Evolutionary conservation across 108 stramenopile genomes (phyloP).

Genomic region (Pelagomonas calceolata): DNA sequence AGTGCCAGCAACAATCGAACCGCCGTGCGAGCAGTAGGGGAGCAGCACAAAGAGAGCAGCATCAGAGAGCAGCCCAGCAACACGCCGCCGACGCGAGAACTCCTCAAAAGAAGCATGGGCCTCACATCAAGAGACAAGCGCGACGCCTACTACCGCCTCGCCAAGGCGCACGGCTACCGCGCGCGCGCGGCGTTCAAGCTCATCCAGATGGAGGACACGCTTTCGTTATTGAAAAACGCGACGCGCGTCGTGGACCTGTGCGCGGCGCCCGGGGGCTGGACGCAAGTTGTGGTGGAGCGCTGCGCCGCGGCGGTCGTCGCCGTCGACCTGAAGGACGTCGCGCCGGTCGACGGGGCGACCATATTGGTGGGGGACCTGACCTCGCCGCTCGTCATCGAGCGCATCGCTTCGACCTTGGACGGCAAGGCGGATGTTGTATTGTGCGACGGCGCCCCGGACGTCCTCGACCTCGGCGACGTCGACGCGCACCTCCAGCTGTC

Average conservation of each 20-base stretch:
- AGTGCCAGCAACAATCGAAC: too few species aligned
- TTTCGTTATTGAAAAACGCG: slow-evolving; percentile 60
- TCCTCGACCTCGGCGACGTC: slow-evolving; percentile 81
- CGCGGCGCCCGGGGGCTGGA: slow-evolving; percentile 96
- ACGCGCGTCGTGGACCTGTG: slow-evolving; percentile 84
- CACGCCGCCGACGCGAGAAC: too few species aligned
- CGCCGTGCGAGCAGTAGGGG: too few species aligned
- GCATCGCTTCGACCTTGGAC: slow-evolving; percentile 67
- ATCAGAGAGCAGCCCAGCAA: too few species aligned
- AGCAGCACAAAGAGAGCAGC: too few species aligned
- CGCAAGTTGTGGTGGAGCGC: slow-evolving; percentile 71
- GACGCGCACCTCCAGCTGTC: too few species aligned
- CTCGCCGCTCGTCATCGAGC: slow-evolving; percentile 58
- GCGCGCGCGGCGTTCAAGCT: slow-evolving; percentile 96
- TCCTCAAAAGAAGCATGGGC: too few species aligned
- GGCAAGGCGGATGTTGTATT: slow-evolving; percentile 89
- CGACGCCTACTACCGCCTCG: slow-evolving; percentile 38
- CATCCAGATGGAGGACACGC: slow-evolving; percentile 89
- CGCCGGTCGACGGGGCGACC: slow-evolving; percentile 77
- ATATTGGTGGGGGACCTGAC: slow-evolving; percentile 91
- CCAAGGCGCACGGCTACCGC: slow-evolving; percentile 72
- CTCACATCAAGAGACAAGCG: too few species aligned
- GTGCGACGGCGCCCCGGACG: slow-evolving; percentile 98
- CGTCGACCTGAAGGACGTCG: slow-evolving; percentile 95
- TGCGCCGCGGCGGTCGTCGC: slow-evolving; percentile 61